Evolutionary conservation across 2,329 filamentous ascomycete genomes (phyloP).

Genomic region (Curvularia sp.): DNA sequence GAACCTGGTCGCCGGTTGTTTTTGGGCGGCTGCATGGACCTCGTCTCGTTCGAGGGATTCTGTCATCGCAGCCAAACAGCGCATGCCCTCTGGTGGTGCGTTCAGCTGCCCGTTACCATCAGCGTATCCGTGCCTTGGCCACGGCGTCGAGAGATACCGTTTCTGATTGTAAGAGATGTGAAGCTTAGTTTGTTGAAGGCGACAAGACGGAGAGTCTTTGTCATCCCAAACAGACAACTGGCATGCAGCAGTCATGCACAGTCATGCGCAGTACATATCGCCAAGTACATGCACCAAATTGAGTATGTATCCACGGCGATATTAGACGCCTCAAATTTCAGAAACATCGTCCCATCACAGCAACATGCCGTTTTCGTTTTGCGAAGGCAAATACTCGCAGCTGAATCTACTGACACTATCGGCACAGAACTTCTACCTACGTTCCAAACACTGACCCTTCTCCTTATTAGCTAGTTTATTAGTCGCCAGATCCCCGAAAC

Average conservation of each 20-base stretch:
- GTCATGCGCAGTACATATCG: background rate
- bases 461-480: slow-evolving; percentile 2
- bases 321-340: background rate
- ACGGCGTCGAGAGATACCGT: background rate
- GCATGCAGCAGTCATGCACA: background rate
- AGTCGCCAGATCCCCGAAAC: slow-evolving; percentile 7
- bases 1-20: background rate
- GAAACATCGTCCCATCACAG: background rate
- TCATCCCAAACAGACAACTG: background rate
- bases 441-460: slow-evolving; percentile 7
- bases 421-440: slow-evolving; percentile 1
- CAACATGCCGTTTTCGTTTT: too few species aligned
- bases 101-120: background rate
- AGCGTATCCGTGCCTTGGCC: background rate
- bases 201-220: background rate
- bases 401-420: slow-evolving; percentile 10
- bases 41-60: background rate
- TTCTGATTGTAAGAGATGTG: background rate
- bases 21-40: background rate
- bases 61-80: background rate
- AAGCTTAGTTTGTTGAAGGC: slow-evolving; percentile 1
- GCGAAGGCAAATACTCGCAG: background rate
- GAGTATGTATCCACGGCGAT: slow-evolving; percentile 2
- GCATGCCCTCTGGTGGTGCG: background rate
- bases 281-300: slow-evolving; percentile 1